Evolutionary conservation across 257 asterid genomes (phyloP), one percentile per base, ranked within the genome.

Genomic region (Nicotiana undulata): DNA sequence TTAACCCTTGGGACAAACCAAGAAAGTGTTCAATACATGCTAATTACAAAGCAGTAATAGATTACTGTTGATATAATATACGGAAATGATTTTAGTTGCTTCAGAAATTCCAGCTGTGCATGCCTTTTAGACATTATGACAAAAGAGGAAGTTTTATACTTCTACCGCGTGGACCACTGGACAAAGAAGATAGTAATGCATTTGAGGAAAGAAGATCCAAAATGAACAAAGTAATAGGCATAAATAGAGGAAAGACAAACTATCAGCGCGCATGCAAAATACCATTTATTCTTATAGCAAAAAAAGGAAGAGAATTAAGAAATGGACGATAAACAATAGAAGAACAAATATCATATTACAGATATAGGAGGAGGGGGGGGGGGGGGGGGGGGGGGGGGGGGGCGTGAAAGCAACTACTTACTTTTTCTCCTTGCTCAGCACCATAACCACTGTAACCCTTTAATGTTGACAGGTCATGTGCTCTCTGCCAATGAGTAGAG

Each of bases 361-460:
- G 3, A 44, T 44, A 12, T 44, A 0, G 22, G 55, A n/a, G n/a
- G n/a, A n/a, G 37, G 4, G 44, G 79, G 56, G 52, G 12, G 60
- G 12, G 60, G 60, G n/a, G 16, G 56, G 12, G 76, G 15, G 18
- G 31, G 55, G 37, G 4, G 44, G 79, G 56, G 52, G 12, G 60
- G 12, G 60, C 5, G 0, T 1, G 55, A 37, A 6, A 37, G 72
- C 52, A n/a, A 67, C 16, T 49, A 79, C 88, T 63, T 85, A 92
- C 99, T 82, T 91, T 90, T 94, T 90, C 98, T 81, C 98, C 98
- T 90, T 96, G 99, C 86, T 96, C 99, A 84, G 97, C 98, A 83
- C 98, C 98, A 88, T 94, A 96, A 79, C 98, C 98, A 82, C 93
- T 85, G 88, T 96, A 96, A 56, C 99, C 99, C 72, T 91, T 86